Conservation (phyloP, 169 alveolate genomes). For the Plasmodium ovale region DNA sequence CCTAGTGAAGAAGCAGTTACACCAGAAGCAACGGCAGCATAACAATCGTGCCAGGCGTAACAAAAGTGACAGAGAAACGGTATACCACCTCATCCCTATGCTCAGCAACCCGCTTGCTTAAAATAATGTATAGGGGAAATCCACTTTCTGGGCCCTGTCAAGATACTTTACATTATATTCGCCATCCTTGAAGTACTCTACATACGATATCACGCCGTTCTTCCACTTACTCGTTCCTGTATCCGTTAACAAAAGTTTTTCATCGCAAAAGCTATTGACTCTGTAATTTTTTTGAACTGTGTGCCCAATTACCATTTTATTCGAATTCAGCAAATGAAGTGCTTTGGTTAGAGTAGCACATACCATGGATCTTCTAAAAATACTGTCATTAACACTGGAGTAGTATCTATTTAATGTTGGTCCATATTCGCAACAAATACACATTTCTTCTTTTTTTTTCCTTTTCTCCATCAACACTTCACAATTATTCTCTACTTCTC, state of each 20-base stretch:
- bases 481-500: conserved; percentile 59
- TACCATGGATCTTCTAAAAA: conserved; percentile 23
- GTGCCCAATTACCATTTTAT: conserved; percentile 60
- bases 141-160: too few relatives aligned
- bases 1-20: too few relatives aligned
- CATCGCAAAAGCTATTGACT: conserved; percentile 40
- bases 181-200: conserved; percentile 47
- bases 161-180: conserved; percentile 23
- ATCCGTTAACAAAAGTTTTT: conserved; percentile 36
- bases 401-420: conserved; percentile 63
- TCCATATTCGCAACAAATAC: conserved; percentile 56
- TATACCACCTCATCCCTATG: too few relatives aligned
- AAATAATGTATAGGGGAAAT: too few relatives aligned
- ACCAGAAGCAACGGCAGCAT: too few relatives aligned
- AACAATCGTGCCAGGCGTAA: too few relatives aligned
- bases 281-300: conserved; percentile 43
- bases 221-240: conserved; percentile 70
- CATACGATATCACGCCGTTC: conserved; percentile 45
- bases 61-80: too few relatives aligned
- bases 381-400: conserved; percentile 8
- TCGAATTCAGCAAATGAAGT: conserved; percentile 27
- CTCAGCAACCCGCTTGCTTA: too few relatives aligned
- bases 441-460: conserved; percentile 10
- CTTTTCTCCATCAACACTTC: conserved; percentile 8
- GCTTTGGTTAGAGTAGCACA: conserved; percentile 48